Evolutionary conservation across 148 eudicot species (phyloP), one percentile per base, ranked within the genome.

Genomic region (Chenopodium album): DNA sequence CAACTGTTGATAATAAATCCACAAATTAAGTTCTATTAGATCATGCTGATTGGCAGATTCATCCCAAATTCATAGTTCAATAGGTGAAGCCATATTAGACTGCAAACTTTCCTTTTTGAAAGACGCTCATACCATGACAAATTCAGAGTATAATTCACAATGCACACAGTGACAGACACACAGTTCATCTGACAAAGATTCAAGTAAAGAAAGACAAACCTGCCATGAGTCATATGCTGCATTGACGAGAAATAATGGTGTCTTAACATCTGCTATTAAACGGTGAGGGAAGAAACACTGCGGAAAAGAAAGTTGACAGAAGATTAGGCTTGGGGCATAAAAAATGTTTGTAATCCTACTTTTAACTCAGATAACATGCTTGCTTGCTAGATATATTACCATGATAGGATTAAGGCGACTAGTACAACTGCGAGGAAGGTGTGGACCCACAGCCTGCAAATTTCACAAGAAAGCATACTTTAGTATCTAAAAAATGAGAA

Each of bases 201-300:
- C 16, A 14, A 50, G 32, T 31, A 23, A 50, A 73, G 2, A 17
- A 48, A 68, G 47, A 77, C 37, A 75, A 28, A 88, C 90, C 90
- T 88, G 90, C 90, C 90, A 88, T n/a, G 90, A 65, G 50, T 88
- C 90, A 48, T 88, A 88, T 31, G 90, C 90, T 76, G 90, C 90
- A 86, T 88, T 88, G 10, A 88, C 79, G 31, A 88, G 73, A 81
- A 88, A 88, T 19, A 88, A 54, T 9, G 90, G 90, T 48, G 90
- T 88, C 82, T 68, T 81, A 79, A 88, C 46, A 17, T 72, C 75
- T 26, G 85, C 64, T 74, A 88, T 79, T 62, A 86, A 13, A 52
- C 83, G 84, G 60, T 86, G 88, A 80, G 90, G 90, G 82, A 88
- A 88, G 88, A 88, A 84, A 62, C 90, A 88, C 90, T 88, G 88